These are phyloP conservation scores for Giardia muris DNA, from an alignment of 208 protist species.

Conservation along the genomic window DNA sequence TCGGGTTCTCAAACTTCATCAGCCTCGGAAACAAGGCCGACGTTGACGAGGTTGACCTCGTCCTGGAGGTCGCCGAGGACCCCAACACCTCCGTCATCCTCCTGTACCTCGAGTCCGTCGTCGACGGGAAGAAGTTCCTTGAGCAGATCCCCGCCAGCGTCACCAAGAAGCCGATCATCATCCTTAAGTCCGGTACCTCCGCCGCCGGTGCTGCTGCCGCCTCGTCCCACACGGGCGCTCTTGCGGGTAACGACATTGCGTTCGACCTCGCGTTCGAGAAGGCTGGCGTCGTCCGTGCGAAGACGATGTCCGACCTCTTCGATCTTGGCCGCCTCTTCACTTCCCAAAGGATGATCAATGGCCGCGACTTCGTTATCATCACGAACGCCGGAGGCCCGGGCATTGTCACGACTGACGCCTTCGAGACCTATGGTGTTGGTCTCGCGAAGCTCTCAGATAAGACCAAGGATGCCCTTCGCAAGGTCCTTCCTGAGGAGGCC, in stretches of 20 bases:
- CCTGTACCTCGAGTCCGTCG: conserved; percentile 43
- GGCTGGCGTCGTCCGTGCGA: conserved; percentile 36
- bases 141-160: conserved; percentile 19
- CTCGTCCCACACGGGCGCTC: conserved; percentile 43
- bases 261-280: conserved; percentile 35
- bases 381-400: conserved; percentile 48
- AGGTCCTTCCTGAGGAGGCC: conserved; percentile 32
- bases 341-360: background rate
- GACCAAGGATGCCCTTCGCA: conserved; percentile 31
- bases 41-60: conserved; percentile 40
- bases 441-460: conserved; percentile 8
- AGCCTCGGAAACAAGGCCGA: conserved; percentile 40
- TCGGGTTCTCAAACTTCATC: conserved; percentile 45
- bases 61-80: conserved; percentile 35
- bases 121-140: conserved; percentile 38
- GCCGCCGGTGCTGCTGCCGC: conserved; percentile 39
- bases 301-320: conserved; percentile 41
- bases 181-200: conserved; percentile 41
- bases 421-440: conserved; percentile 21
- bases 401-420: conserved; percentile 42
- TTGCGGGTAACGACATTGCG: conserved; percentile 40
- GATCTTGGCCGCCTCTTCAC: conserved; percentile 30
- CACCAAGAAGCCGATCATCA: conserved; percentile 39
- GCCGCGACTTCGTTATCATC: conserved; percentile 34
- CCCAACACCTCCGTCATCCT: conserved; percentile 34